These are phyloP conservation scores for Epichloe coenophiala DNA, from an alignment of 2,329 filamentous ascomycete genomes.

Conservation along the genomic window DNA sequence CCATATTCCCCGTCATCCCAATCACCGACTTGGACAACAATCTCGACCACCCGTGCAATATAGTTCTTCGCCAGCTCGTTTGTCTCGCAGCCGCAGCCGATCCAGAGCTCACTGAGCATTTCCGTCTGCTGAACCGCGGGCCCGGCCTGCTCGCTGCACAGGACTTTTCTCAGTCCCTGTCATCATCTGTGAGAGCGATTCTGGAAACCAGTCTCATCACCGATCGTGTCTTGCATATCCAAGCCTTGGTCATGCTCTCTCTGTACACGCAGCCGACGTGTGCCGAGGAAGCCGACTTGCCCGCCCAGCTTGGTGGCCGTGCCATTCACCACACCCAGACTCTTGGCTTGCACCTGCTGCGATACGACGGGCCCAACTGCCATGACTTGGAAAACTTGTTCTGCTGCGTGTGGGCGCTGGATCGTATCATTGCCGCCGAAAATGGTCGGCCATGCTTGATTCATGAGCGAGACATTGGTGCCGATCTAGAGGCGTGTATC, in stretches of 20 bases:
- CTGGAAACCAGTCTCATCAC: conserved; percentile 40
- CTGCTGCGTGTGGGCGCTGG: conserved; percentile 47
- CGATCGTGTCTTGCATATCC: conserved; percentile 41
- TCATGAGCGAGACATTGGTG: conserved; percentile 46
- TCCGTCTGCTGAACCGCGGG: conserved; percentile 29
- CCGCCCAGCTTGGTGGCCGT: conserved; percentile 37
- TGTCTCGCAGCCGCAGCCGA: conserved; percentile 41
- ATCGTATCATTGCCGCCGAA: conserved; percentile 45
- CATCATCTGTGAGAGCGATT: conserved; percentile 33
- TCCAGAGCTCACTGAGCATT: conserved; percentile 27
- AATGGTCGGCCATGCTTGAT: conserved; percentile 46
- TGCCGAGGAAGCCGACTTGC: conserved; percentile 39
- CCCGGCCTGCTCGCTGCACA: conserved; percentile 26
- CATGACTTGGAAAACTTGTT: conserved; percentile 36
- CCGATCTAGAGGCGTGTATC: conserved; percentile 37
- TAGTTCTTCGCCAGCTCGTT: conserved; percentile 38
- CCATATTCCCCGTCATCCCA: conserved; percentile 39
- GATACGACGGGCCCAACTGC: conserved; percentile 24
- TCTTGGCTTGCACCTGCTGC: conserved; percentile 37
- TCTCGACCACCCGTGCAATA: conserved; percentile 20
- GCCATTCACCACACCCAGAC: conserved; percentile 46
- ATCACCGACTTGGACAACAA: conserved; percentile 18
- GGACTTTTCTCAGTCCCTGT: conserved; percentile 35
- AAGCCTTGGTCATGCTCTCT: conserved; percentile 38
- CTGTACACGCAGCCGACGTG: conserved; percentile 44